Evolutionary conservation across 441 rosid genomes (phyloP).

Genomic region (Theobroma grandiflorum): DNA sequence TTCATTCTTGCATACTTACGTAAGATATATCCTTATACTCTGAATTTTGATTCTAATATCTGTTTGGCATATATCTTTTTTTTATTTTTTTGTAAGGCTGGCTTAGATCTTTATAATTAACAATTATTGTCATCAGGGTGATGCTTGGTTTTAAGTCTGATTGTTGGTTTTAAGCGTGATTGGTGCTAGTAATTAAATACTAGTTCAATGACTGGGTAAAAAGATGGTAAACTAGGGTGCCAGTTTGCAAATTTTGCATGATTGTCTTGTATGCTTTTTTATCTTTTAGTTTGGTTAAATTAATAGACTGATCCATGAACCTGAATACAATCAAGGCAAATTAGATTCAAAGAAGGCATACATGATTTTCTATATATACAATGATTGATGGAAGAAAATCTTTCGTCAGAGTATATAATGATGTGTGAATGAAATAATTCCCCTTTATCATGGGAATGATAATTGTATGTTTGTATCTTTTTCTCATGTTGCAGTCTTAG

Average conservation of each 20-base stretch:
- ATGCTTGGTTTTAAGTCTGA: not conserved
- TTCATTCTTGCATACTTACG: constrained; percentile 13
- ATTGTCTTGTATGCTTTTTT: constrained; percentile 3
- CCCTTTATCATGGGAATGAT: not conserved
- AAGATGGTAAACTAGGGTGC: not conserved
- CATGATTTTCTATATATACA: constrained; percentile 3
- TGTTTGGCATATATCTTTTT: not conserved
- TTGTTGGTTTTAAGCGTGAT: not conserved
- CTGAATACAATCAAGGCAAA: not conserved
- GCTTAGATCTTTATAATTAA: not conserved
- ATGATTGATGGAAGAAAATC: not conserved
- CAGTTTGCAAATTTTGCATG: not conserved
- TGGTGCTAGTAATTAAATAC: not conserved
- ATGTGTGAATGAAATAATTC: not conserved
- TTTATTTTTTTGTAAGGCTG: not conserved
- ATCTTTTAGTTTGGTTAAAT: not conserved
- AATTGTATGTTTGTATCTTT: constrained; percentile 18
- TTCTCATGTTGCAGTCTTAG: constrained; percentile 71
- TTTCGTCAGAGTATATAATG: not conserved
- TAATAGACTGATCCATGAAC: not conserved
- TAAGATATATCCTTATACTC: not conserved
- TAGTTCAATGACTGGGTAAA: not conserved
- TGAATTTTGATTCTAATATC: not conserved
- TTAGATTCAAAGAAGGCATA: not conserved
- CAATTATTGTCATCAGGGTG: not conserved